A percentile compares a stretch with the other conserved stretches of the same genome.
Conservation (phyloP, 495 filamentous ascomycete genomes). For the Pyronema omphalodes region DNA sequence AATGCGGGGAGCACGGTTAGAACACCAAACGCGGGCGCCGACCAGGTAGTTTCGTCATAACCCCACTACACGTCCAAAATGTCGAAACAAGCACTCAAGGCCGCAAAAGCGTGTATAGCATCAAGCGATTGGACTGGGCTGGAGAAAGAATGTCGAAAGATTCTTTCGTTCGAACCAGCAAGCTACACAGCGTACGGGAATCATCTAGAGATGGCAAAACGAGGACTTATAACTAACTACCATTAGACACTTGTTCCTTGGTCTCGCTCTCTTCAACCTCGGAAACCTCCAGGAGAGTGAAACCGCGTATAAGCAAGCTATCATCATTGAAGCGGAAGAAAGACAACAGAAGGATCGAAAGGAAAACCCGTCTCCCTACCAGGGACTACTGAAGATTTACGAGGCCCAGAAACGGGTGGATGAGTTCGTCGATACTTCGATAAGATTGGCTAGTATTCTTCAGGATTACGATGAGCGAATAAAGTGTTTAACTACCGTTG, state of each 20-base stretch:
- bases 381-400: slow-evolving; percentile 73
- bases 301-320: slow-evolving; percentile 53
- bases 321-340: slow-evolving; percentile 33
- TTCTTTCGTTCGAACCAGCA: slow-evolving; percentile 51
- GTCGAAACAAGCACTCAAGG: slow-evolving; percentile 46
- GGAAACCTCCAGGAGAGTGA: slow-evolving; percentile 52
- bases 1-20: no score
- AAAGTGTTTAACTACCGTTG: slow-evolving; percentile 60
- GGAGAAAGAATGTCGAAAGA: slow-evolving; percentile 41
- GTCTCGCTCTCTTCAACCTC: slow-evolving; percentile 59
- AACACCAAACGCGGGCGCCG: no score
- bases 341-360: slow-evolving; percentile 37
- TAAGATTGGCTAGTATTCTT: slow-evolving; percentile 58
- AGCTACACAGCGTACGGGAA: slow-evolving; percentile 61
- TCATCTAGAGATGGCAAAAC: not conserved
- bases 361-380: slow-evolving; percentile 49
- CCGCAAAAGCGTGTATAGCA: slow-evolving; percentile 60
- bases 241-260: slow-evolving; percentile 57
- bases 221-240: not conserved
- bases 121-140: slow-evolving; percentile 61
- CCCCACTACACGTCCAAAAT: not conserved
- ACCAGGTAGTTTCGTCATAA: not conserved
- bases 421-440: slow-evolving; percentile 50
- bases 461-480: slow-evolving; percentile 43
- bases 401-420: slow-evolving; percentile 59